A percentile compares a stretch with the other conserved stretches of the same genome.
Conservation (phyloP, 306 rosid species). For the Glycine soja region DNA sequence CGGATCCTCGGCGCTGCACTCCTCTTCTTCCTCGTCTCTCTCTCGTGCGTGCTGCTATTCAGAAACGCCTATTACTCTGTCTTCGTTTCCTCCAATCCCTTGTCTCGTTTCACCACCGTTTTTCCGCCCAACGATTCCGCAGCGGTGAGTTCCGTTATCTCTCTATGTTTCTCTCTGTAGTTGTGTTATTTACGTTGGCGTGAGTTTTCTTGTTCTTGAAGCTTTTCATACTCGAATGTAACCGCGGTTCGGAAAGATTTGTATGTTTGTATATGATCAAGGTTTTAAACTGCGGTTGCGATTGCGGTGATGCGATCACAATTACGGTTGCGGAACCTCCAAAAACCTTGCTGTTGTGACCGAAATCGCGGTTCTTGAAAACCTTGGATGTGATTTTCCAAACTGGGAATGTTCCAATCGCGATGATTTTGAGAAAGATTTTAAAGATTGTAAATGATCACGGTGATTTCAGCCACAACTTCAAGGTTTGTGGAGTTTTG, state of each 20-base stretch:
- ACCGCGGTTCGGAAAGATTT: constrained; percentile 8
- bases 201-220: not conserved
- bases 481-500: not conserved
- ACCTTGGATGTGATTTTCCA: not conserved
- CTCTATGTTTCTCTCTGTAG: not conserved
- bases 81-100: constrained; percentile 45
- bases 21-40: constrained; percentile 54
- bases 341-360: not conserved
- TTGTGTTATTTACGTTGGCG: not conserved
- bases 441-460: not conserved
- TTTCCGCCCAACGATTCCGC: constrained; percentile 48
- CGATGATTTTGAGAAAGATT: not conserved
- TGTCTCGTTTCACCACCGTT: constrained; percentile 30
- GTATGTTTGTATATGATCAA: not conserved
- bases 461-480: not conserved
- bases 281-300: not conserved
- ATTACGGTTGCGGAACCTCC: not conserved
- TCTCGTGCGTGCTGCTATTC: constrained; percentile 59
- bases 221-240: not conserved
- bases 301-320: not conserved
- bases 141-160: constrained; percentile 51
- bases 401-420: not conserved
- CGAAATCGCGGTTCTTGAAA: not conserved
- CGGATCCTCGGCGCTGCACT: constrained; percentile 45
- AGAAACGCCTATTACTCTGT: constrained; percentile 53